Base-by-base conservation (phyloP, 495 filamentous ascomycete species). In the Penicillium longicatenatum region DNA sequence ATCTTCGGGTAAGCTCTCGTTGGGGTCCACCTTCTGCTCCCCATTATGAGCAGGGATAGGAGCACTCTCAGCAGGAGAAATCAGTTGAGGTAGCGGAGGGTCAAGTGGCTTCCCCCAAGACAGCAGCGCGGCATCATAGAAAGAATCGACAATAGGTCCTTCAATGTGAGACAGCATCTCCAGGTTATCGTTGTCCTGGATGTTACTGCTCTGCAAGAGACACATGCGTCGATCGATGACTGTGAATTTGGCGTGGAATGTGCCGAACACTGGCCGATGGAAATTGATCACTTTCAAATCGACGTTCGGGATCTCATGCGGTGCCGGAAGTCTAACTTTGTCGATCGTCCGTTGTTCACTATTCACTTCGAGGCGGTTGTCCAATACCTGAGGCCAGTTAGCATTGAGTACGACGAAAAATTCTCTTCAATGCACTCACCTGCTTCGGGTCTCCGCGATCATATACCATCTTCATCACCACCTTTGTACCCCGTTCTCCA, bases 101-200 rank as follows among this genome's bases (percentile, higher is more conserved):
- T 87, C 72, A 10, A 90, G 63, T 16, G 76, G 71, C 50, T 85
- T 87, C 45, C 85, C 76, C 88, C 88, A 93, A 0, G 86, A 86
- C 7, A 91, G 76, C 35, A 93, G 69, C 5, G 85, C 85, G 52
- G 83, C 83, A 57, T 93, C 89, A 59, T 90, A 92, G 35, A 93
- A 63, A 3, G 82, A 81, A 65, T 92, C 88, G 1, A 92, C 88
- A 58, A 91, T 87, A 0, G 88, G 85, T 0, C 89, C 89, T 66
- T 93, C 88, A 12, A 92, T 62, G 33, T 89, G 86, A n/a, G 82
- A 72, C 78, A 91, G 82, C 89, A 93, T 93, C 73, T 91, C 88
- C 43, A 90, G 37, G 58, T 91, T 91, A 58, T 89, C 86, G 53
- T 89, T 90, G 57, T 90, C 88, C 75, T 87, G 84, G 48, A 92